Conservation (phyloP, 768 basidiomycete species). For the Gymnopilus dilepis region DNA sequence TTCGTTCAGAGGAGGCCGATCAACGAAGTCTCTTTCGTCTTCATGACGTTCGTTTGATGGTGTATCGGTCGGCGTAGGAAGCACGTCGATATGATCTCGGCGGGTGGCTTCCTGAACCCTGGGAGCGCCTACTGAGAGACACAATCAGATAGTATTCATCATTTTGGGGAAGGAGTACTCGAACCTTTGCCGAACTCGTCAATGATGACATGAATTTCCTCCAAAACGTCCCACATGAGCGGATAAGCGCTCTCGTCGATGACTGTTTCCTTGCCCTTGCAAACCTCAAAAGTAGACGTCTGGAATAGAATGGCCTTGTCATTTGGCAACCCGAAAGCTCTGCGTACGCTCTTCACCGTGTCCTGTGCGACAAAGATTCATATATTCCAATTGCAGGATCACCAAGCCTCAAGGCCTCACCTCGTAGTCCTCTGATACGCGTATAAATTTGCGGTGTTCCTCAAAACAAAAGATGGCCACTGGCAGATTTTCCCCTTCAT, state of each 20-base stretch:
- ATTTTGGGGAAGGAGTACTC: not conserved
- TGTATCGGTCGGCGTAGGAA: slow-evolving; percentile 1
- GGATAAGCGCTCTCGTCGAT: slow-evolving; percentile 38
- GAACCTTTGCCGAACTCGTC: not conserved
- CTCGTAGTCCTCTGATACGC: slow-evolving; percentile 29
- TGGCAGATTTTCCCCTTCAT: slow-evolving; percentile 28
- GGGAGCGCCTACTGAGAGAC: not conserved
- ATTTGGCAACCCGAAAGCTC: slow-evolving; percentile 25
- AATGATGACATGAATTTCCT: slow-evolving; percentile 32
- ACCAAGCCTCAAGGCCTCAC: slow-evolving; percentile 23
- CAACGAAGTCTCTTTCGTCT: not conserved
- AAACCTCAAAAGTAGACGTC: slow-evolving; percentile 35
- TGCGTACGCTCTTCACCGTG: slow-evolving; percentile 20
- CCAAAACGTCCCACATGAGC: slow-evolving; percentile 30
- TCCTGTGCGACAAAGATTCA: slow-evolving; percentile 24
- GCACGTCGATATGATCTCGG: not conserved
- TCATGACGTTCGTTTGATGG: not conserved
- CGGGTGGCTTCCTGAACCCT: not conserved
- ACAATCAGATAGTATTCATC: not conserved
- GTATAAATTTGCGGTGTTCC: slow-evolving; percentile 31
- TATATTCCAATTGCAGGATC: not conserved
- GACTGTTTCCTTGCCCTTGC: slow-evolving; percentile 31
- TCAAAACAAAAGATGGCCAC: slow-evolving; percentile 29
- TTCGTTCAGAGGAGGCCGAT: not conserved
- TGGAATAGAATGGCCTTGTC: slow-evolving; percentile 19